Evolutionary conservation across 805 yeast genomes (phyloP), one percentile per base, ranked within the genome.

Genomic region (Sugiyamaella lignohabitans): DNA sequence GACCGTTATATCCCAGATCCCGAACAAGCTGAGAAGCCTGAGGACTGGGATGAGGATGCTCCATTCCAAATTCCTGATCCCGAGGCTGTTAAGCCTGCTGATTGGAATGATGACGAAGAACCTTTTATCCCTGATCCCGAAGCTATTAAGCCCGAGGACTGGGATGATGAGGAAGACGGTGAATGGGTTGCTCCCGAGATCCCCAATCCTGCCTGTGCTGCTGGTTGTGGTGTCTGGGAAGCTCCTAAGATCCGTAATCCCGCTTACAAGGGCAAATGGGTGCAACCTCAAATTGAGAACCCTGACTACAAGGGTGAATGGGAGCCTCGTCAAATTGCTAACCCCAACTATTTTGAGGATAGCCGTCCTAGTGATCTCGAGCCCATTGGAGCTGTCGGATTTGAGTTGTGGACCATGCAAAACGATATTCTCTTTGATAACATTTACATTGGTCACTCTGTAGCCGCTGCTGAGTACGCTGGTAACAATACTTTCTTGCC

Each of bases 101-200:
- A 76, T 52, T 89, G 97, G 97, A 78, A 79, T 55, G 95, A 82
- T 58, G 72, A 72, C 18, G 74, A 72, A 21, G 74, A 76, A 8
- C 72, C 66, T 50, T 76, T 65, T 50, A 78, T 89, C 48, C 65
- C 74, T 8, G 93, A 88, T 61, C 87, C 94, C 35, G 71, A 69
- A 1, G 82, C 86, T 23, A 59, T 50, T 27, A 76, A 72, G 57
- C 96, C 96, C 17, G 82, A 71, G 39, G 82, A 75, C 59, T 88
- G 96, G 96, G 85, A 85, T 60, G 95, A 86, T 37, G 89, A 82
- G 54, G 89, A 84, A 61, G 95, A 87, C 61, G 96, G 96, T 3
- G 81, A 74, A 58, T 89, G 94, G 94, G 58, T 69, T 38, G 82
- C 88, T 2, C 88, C 91, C 21, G 63, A 70, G 41, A 71, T 87